Evolutionary conservation across 176 grass and related monocot species (phyloP).

Genomic region (Hordeum marinum): DNA sequence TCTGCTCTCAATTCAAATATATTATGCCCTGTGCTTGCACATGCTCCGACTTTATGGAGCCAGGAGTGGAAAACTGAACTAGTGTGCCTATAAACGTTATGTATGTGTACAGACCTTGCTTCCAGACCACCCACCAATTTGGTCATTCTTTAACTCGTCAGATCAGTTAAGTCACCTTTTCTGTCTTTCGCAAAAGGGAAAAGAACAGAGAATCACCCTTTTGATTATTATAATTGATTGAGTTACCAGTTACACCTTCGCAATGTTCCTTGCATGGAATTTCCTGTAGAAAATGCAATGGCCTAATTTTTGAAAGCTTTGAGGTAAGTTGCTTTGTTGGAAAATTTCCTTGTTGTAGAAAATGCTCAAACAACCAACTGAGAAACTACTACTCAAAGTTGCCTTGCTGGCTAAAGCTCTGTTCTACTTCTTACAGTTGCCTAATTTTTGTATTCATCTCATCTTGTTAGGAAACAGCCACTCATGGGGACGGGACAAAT

Average conservation of each 20-base stretch:
- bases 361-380: background rate
- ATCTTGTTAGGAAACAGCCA: slow-evolving; percentile 23
- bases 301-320: background rate
- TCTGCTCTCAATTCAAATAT: background rate
- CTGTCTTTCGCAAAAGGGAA: background rate
- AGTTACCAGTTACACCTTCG: background rate
- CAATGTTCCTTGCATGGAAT: background rate
- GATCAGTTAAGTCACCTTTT: background rate
- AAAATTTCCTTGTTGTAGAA: background rate
- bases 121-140: background rate
- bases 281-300: background rate
- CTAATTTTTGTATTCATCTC: slow-evolving; percentile 5
- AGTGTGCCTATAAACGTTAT: background rate
- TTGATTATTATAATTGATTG: background rate
- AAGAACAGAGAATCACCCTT: background rate
- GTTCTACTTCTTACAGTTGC: background rate
- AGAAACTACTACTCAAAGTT: background rate
- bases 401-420: background rate
- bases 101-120: background rate
- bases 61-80: background rate
- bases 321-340: background rate
- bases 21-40: background rate
- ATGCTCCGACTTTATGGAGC: background rate
- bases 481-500: slow-evolving; percentile 62
- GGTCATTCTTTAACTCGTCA: background rate